A percentile compares a stretch with the other conserved stretches of the same genome.
These are phyloP conservation scores for Tuber microsphaerosporum DNA, from an alignment of 495 filamentous ascomycete genomes.

Conservation along the genomic window DNA sequence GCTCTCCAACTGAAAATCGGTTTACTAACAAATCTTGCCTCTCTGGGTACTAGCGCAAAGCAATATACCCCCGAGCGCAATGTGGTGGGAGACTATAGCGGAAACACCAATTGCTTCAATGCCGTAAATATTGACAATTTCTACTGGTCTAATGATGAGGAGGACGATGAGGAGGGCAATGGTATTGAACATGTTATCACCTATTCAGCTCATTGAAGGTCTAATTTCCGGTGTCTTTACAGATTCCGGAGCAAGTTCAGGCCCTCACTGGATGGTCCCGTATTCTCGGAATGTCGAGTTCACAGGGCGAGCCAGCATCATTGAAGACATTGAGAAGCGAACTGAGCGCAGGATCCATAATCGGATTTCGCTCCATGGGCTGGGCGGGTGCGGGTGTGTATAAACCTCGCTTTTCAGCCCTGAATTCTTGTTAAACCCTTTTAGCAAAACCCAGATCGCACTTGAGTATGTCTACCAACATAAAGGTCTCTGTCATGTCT, in stretches of 20 bases:
- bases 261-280: slow-evolving; percentile 17
- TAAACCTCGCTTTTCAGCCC: background rate
- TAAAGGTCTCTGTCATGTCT: slow-evolving; percentile 27
- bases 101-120: background rate
- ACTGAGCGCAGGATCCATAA: slow-evolving; percentile 20
- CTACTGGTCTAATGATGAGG: background rate
- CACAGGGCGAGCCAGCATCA: slow-evolving; percentile 43
- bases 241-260: background rate
- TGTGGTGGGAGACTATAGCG: background rate
- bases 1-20: background rate
- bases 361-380: slow-evolving; percentile 43
- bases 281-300: slow-evolving; percentile 45
- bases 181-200: background rate
- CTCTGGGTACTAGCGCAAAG: background rate
- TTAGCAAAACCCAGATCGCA: slow-evolving; percentile 49
- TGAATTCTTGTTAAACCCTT: slow-evolving; percentile 7
- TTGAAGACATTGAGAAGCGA: slow-evolving; percentile 39
- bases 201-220: background rate
- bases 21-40: background rate
- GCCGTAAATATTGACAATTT: background rate
- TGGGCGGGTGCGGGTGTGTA: slow-evolving; percentile 49
- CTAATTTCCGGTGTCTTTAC: background rate
- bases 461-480: slow-evolving; percentile 45
- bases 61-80: background rate
- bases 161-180: background rate